Conservation (phyloP, 495 filamentous ascomycete genomes). For the Aeminium ludgeri region DNA sequence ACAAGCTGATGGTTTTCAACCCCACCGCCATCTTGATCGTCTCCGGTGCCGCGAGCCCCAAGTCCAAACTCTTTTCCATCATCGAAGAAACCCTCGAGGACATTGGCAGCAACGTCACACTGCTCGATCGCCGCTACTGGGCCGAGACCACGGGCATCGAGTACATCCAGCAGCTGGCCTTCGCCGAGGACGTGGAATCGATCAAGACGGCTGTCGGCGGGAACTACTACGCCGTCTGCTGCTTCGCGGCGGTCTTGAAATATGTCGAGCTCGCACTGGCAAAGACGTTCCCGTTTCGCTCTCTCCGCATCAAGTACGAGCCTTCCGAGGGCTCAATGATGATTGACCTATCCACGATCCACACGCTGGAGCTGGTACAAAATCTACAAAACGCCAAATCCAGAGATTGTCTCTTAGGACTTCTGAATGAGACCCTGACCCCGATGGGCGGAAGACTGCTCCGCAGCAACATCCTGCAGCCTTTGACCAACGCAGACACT, state of each 20-base stretch:
- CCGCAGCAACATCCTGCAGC: constrained; percentile 70
- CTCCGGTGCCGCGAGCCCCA: constrained; percentile 45
- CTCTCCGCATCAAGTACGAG: constrained; percentile 70
- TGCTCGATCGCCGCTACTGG: constrained; percentile 72
- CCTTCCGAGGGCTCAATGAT: constrained; percentile 90
- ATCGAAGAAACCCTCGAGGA: constrained; percentile 50
- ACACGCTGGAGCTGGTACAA: constrained; percentile 75
- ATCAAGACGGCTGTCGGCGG: constrained; percentile 61
- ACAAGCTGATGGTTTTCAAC: constrained; percentile 65
- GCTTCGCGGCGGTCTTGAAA: constrained; percentile 70
- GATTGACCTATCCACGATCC: constrained; percentile 74
- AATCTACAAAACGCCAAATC: constrained; percentile 63
- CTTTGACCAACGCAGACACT: constrained; percentile 52
- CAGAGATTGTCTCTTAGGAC: constrained; percentile 61
- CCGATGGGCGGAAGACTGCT: constrained; percentile 76
- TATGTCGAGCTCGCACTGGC: constrained; percentile 55
- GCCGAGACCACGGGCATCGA: constrained; percentile 67
- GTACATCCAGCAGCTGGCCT: constrained; percentile 62
- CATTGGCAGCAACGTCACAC: constrained; percentile 36
- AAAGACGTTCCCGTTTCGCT: constrained; percentile 54
- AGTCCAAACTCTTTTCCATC: constrained; percentile 61
- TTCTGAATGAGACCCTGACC: constrained; percentile 71
- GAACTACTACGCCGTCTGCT: constrained; percentile 83
- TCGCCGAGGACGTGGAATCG: constrained; percentile 57
- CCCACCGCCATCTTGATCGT: constrained; percentile 61